A percentile compares a stretch with the other conserved stretches of the same genome.
These are phyloP conservation scores for Malassezia brasiliensis DNA, from an alignment of 1,284 basidiomycete species.

Conservation along the genomic window DNA sequence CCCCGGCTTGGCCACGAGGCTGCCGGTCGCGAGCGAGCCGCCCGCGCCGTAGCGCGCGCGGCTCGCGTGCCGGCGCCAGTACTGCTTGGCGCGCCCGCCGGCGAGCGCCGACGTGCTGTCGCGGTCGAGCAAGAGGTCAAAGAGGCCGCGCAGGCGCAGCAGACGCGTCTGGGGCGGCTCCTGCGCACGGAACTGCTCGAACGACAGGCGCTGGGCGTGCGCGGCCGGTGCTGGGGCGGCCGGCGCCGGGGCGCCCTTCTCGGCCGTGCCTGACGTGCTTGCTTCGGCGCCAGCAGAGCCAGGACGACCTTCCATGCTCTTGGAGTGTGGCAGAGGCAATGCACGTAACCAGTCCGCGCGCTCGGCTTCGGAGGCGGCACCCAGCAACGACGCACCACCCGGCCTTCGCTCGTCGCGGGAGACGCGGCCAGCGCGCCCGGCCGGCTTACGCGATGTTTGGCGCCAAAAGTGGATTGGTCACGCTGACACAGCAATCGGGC, in stretches of 20 bases:
- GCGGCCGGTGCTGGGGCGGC: neutral
- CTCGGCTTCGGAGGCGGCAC: no score
- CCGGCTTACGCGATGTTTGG: neutral
- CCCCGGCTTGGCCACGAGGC: slow-evolving; percentile 9
- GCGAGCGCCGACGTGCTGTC: slow-evolving; percentile 40
- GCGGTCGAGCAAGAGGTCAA: slow-evolving; percentile 41
- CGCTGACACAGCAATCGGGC: no score
- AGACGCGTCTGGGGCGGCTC: slow-evolving; percentile 46
- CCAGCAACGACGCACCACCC: no score
- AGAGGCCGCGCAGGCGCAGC: slow-evolving; percentile 43
- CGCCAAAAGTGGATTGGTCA: neutral
- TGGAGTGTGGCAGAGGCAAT: neutral
- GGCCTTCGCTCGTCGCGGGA: neutral
- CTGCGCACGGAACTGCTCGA: slow-evolving; percentile 39
- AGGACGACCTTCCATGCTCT: neutral
- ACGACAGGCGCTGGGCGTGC: slow-evolving; percentile 21
- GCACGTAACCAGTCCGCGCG: neutral
- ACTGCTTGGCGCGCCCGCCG: slow-evolving; percentile 41
- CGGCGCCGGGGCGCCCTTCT: neutral
- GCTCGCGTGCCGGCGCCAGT: slow-evolving; percentile 42
- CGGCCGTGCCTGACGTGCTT: neutral
- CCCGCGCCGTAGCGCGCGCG: slow-evolving; percentile 43
- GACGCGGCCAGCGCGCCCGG: neutral
- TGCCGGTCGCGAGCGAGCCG: slow-evolving; percentile 36
- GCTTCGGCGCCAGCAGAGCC: neutral